Base-by-base conservation (phyloP, 2,329 filamentous ascomycete genomes). In the Trichoderma pleuroti region DNA sequence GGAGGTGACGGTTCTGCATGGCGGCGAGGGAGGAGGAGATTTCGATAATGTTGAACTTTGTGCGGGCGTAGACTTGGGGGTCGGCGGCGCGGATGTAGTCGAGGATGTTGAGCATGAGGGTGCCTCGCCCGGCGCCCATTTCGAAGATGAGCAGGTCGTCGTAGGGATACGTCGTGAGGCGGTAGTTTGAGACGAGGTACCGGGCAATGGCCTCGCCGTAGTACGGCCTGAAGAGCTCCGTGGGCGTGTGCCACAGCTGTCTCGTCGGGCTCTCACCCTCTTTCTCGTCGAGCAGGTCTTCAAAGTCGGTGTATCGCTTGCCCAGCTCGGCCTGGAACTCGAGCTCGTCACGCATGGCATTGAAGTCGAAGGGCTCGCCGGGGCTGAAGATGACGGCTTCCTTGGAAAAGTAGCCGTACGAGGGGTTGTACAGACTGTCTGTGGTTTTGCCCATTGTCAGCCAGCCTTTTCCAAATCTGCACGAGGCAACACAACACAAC, bases 121-220 rank as follows among this genome's bases (percentile, higher is more conserved):
- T 99, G 73, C 96, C 96, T 77, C 97, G 95, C 76, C 96, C 96
- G 49, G 96, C 96, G 66, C 96, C 96, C 92, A 99, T 97, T 81
- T 99, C 96, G 86, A 98, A 99, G 80, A 99, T 97, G 76, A 97
- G 93, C 66, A 99, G 88, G 81, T 99, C 96, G 81, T 98, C 91
- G 84, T 98, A 98, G 3, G 96, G 96, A 80, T 96, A 98, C 70
- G 93, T 89, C 57, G 93, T 93, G 79, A 98, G 89, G 79, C 96
- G 94, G 86, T 99, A 99, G 84, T 99, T 98, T 75, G 93, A 91
- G 75, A 98, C 91, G 57, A 99, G 88, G 80, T 98, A 98, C 24
- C 95, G 91, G n/a, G 95, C 96, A 75, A 99, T 93, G 39, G 96
- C 93, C 84, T 99, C 94, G 78, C 95, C 97, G 80, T 99, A 99